A percentile compares a stretch with the other conserved stretches of the same genome.
phyloP scores from a whole-genome alignment of 164 flowering plant genomes.

The Aristolochia fimbriata region DNA sequence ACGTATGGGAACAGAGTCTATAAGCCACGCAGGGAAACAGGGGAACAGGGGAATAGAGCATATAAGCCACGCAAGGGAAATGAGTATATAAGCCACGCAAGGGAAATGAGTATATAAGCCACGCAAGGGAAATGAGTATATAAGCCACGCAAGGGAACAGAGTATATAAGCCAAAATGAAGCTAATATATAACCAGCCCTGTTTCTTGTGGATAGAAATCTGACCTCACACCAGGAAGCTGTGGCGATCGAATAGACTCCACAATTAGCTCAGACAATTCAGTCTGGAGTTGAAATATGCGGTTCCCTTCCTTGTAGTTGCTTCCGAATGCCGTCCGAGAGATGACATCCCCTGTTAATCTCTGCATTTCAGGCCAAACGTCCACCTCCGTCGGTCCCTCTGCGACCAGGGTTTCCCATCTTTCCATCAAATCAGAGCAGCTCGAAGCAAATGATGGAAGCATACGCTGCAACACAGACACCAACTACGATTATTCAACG shows the following conservation, averaged over 20 bases:
- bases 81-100: no score
- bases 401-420: slow-evolving; percentile 7
- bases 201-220: not conserved
- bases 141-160: no score
- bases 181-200: not conserved
- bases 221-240: slow-evolving; percentile 7
- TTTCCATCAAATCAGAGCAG: slow-evolving; percentile 5
- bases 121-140: not conserved
- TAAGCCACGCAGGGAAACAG: no score
- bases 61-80: no score
- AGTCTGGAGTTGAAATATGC: slow-evolving; percentile 6
- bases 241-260: not conserved
- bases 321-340: slow-evolving; percentile 14
- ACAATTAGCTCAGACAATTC: slow-evolving; percentile 6
- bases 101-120: no score
- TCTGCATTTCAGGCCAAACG: slow-evolving; percentile 6
- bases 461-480: slow-evolving; percentile 2
- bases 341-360: slow-evolving; percentile 9
- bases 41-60: no score
- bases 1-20: no score
- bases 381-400: slow-evolving; percentile 5
- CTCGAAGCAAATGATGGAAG: slow-evolving; percentile 6
- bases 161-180: not conserved
- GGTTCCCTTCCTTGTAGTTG: slow-evolving; percentile 6
- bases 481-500: no score